Base-by-base conservation (phyloP, 202 grass and related monocot species). In the Digitaria exilis region DNA sequence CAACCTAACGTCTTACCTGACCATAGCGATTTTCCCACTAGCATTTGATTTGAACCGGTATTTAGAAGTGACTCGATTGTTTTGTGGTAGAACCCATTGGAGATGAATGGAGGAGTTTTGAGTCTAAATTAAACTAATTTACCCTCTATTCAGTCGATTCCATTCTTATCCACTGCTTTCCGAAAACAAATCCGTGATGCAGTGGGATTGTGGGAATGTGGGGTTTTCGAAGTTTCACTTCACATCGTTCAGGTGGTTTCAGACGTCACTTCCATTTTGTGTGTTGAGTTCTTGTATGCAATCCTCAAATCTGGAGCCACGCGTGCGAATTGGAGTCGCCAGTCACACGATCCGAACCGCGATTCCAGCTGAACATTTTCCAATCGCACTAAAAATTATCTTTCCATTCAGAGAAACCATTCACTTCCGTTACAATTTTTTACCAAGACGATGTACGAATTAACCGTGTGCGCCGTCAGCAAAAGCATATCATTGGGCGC, bases 401-500 rank as follows among this genome's bases (percentile, higher is more conserved):
- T 65, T 78, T 79, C 3, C 29, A 51, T 37, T 66, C 14, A 50
- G 21, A 9, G 24, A 37, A 50, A 24, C 6, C 44, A 50, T 5
- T 52, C 45, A 43, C 35, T 57, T 7, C 22, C 29, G 44, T 75
- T 34, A 57, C 46, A 86, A 49, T 25, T 80, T 69, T 69, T 61
- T 15, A 60, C 22, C 77, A 69, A 50, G 3, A 50, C 0, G 45
- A 55, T 6, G 19, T n/a, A 26, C 14, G 34, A 24, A 45, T n/a
- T 43, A 76, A 17, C 22, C 42, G 17, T 78, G 66, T 21, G 14
- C 65, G 26, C 28, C 52, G 80, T 37, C 80, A 25, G 35, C 9
- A 64, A n/a, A n/a, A 39, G 37, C 37, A 39, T 39, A 39, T 84
- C 80, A 86, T 59, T 63, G 80, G 26, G 80, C 39, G 82, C 96